phyloP scores from a whole-genome alignment of 192 early-diverging fungal species.

The Mortierella claussenii region DNA sequence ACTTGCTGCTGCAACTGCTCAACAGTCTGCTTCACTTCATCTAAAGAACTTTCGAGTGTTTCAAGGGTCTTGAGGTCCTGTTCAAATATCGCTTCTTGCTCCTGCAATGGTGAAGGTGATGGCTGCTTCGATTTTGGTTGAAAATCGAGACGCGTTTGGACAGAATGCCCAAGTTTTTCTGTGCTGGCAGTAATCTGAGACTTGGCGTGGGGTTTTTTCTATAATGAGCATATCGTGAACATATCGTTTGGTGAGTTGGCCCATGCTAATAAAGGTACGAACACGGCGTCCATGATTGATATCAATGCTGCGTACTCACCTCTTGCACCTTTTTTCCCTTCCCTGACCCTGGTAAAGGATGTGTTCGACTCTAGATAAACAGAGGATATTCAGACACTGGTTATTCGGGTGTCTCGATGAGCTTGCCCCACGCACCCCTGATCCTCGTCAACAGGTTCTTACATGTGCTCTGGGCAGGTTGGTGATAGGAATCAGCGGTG shows the following conservation, averaged over 20 bases:
- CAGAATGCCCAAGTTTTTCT: constrained; percentile 3
- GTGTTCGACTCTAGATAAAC: constrained; percentile 28
- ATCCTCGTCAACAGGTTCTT: too few species aligned
- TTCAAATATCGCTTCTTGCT: neutral
- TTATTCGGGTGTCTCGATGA: too few species aligned
- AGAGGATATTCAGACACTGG: too few species aligned
- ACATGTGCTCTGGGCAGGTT: constrained; percentile 37
- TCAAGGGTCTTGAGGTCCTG: constrained; percentile 1
- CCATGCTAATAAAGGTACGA: neutral
- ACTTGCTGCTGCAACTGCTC: constrained; percentile 1
- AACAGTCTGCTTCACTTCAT: constrained; percentile 18
- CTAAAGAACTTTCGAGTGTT: constrained; percentile 4
- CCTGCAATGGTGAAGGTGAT: neutral
- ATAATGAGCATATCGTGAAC: neutral
- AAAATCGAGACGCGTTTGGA: constrained; percentile 17
- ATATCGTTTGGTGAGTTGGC: neutral
- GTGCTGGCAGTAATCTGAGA: constrained; percentile 5
- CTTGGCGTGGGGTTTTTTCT: constrained; percentile 20
- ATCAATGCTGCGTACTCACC: constrained; percentile 2
- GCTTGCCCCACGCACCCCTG: too few species aligned
- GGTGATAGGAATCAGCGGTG: constrained; percentile 27
- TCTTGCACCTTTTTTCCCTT: constrained; percentile 14
- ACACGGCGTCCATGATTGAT: neutral
- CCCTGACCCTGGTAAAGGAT: constrained; percentile 19
- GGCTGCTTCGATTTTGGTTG: neutral